Evolutionary conservation across 73 alveolate genomes (phyloP), one percentile per base, ranked within the genome.

Genomic region (Chromera velia): DNA sequence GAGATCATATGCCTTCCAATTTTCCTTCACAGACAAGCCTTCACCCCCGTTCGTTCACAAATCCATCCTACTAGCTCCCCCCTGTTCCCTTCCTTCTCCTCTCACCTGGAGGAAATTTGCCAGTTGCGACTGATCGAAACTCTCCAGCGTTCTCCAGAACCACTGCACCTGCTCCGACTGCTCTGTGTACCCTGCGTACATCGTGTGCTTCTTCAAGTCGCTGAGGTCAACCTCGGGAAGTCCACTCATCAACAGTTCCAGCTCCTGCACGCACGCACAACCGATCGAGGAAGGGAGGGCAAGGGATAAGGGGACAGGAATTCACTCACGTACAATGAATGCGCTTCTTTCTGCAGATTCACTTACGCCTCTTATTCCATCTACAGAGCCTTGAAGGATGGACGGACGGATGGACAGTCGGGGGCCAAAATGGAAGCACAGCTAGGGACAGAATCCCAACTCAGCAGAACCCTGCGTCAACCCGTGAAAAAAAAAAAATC

Each of bases 121-220:
- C 73, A 95, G 85, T 81, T 88, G 95, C 72, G 90, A 85, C 70
- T 88, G 91, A 71, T 92, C 96, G 73, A 91, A 93, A 34, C 90
- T 84, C 73, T 92, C 97, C 81, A 96, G 80, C 66, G 94, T 87
- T 84, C 94, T 97, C 98, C 98, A 96, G 76, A 96, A 82, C 98
- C 98, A 94, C 48, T 80, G 82, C 72, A 97, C 89, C 48, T 88
- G 90, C 45, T 85, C 82, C 28, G 96, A 86, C 62, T 82, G 86
- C 76, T 87, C 93, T 66, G 93, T 86, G 91, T 96, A 97, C 86
- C 93, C 93, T 77, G 88, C 89, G 89, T 92, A 97, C 73, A 94
- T 98, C 29, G 98, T 96, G 88, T 97, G 93, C 77, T 83, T 93
- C 87, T 88, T 94, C 93, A 97, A 88, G 82, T 97, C 99, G 80